These are phyloP conservation scores for Wickerhamomyces silvicola DNA, from an alignment of 805 yeast genomes.

Conservation along the genomic window DNA sequence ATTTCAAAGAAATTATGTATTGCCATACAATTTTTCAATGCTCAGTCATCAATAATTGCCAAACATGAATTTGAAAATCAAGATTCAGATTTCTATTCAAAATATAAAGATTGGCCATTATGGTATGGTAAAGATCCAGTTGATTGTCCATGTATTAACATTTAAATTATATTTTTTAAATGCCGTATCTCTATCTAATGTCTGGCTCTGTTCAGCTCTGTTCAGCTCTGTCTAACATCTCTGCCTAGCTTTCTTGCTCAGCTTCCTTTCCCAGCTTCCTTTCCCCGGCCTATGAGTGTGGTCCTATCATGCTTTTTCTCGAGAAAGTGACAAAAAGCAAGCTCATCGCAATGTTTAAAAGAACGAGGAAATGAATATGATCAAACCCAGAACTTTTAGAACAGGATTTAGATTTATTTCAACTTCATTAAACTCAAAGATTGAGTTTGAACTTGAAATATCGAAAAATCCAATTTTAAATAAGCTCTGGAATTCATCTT, in stretches of 20 bases:
- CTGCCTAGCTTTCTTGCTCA: too few species aligned
- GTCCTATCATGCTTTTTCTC: too few species aligned
- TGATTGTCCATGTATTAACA: conserved; percentile 41
- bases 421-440: too few species aligned
- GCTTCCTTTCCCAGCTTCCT: too few species aligned
- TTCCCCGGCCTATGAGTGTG: too few species aligned
- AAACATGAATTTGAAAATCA: conserved; percentile 37
- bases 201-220: neutral
- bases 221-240: too few species aligned
- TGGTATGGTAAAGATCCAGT: conserved; percentile 65
- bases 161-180: neutral
- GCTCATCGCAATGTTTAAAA: too few species aligned
- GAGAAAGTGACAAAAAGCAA: too few species aligned
- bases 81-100: conserved; percentile 30
- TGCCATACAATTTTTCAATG: conserved; percentile 52
- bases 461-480: neutral
- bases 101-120: conserved; percentile 54
- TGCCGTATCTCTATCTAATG: too few species aligned
- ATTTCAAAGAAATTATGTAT: conserved; percentile 59
- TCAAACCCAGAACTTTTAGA: too few species aligned
- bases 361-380: too few species aligned
- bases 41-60: conserved; percentile 53
- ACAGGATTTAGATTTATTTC: too few species aligned
- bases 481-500: conserved; percentile 6
- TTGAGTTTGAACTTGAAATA: neutral